Conservation (phyloP, 805 yeast species). For the Vanderwaltozyma tropicalis region DNA sequence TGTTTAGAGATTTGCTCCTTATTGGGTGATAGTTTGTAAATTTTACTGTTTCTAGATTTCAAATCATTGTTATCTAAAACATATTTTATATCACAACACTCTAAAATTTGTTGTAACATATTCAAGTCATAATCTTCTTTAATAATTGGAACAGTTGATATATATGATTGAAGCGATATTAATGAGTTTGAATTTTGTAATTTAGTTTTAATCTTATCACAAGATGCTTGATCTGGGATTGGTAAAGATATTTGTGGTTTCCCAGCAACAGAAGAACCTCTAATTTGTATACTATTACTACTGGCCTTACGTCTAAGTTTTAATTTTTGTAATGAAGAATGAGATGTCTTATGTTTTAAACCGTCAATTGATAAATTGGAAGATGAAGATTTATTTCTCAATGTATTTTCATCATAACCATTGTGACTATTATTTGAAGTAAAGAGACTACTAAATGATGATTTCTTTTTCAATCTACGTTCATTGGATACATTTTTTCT, state of each 20-base stretch:
- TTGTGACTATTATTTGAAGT: background rate
- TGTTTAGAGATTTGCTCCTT: slow-evolving; percentile 9
- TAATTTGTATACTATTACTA: slow-evolving; percentile 7
- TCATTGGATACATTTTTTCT: background rate
- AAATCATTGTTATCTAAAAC: slow-evolving; percentile 9
- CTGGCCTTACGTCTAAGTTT: slow-evolving; percentile 22
- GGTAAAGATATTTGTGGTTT: slow-evolving; percentile 43
- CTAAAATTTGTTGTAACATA: slow-evolving; percentile 16
- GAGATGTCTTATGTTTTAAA: slow-evolving; percentile 27
- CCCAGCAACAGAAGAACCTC: slow-evolving; percentile 4
- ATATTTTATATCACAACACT: slow-evolving; percentile 16
- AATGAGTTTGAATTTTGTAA: slow-evolving; percentile 34
- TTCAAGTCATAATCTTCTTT: slow-evolving; percentile 21
- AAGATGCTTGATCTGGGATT: slow-evolving; percentile 43
- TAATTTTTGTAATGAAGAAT: slow-evolving; percentile 24
- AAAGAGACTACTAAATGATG: background rate
- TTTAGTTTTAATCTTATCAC: slow-evolving; percentile 44
- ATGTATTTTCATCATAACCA: background rate
- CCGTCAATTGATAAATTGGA: slow-evolving; percentile 15
- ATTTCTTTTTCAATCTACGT: background rate
- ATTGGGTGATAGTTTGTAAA: slow-evolving; percentile 7
- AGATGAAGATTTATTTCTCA: slow-evolving; percentile 11
- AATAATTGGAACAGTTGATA: slow-evolving; percentile 11
- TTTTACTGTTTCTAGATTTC: background rate
- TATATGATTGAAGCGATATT: slow-evolving; percentile 19